Conservation (phyloP, 2,329 filamentous ascomycete species). For the Xylariales sp. region DNA sequence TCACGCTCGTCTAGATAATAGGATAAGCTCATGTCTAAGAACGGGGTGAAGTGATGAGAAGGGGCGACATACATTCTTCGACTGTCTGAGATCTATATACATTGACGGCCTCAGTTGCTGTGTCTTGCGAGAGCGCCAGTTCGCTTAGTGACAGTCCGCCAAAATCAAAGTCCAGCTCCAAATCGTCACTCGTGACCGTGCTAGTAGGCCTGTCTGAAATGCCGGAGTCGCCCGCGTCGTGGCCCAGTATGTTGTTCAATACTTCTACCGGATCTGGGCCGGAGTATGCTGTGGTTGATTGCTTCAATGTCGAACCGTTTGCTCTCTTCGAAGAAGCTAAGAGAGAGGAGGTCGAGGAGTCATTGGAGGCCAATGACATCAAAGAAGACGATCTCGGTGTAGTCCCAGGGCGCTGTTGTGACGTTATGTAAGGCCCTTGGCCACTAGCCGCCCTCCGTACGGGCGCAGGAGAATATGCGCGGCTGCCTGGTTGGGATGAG, state of each 20-base stretch:
- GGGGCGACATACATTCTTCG: slow-evolving; percentile 62
- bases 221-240: slow-evolving; percentile 11
- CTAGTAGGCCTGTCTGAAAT: background rate
- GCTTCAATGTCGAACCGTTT: slow-evolving; percentile 66
- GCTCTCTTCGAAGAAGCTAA: slow-evolving; percentile 58
- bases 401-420: slow-evolving; percentile 58
- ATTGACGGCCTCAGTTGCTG: slow-evolving; percentile 18
- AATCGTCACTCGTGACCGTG: slow-evolving; percentile 41
- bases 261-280: slow-evolving; percentile 67
- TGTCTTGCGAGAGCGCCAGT: slow-evolving; percentile 45
- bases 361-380: slow-evolving; percentile 70
- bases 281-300: slow-evolving; percentile 46
- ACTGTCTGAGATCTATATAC: slow-evolving; percentile 55
- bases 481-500: slow-evolving; percentile 50
- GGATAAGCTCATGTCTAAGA: slow-evolving; percentile 8
- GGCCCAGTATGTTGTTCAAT: slow-evolving; percentile 46
- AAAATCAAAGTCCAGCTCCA: slow-evolving; percentile 73
- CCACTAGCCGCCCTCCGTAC: slow-evolving; percentile 60
- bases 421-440: slow-evolving; percentile 64
- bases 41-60: background rate
- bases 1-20: slow-evolving; percentile 63
- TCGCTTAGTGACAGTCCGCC: slow-evolving; percentile 70
- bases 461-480: slow-evolving; percentile 67
- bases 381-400: slow-evolving; percentile 67
- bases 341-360: slow-evolving; percentile 70